Base-by-base conservation (phyloP, 202 grass and related monocot species). In the Setaria italica region DNA sequence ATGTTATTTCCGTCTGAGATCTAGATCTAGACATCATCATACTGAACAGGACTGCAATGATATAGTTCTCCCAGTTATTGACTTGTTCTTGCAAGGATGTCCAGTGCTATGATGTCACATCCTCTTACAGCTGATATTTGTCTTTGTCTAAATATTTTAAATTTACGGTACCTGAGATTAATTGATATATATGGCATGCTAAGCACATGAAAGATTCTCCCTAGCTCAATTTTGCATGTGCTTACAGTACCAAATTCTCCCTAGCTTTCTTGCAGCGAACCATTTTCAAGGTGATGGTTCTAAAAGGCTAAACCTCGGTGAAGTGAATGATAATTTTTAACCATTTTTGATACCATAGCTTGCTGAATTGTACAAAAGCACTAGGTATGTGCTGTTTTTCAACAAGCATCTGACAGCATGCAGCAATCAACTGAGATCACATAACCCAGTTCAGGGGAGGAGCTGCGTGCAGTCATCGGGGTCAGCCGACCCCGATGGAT, bases 291-390 rank as follows among this genome's bases (percentile, higher is more conserved):
- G 13, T 74, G 34, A 75, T 80, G 54, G 51, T 83, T 73, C 67
- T 32, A 57, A 17, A 72, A 65, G 69, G 67, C 15, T 6, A 67
- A 48, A 47, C 33, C 55, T 50, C 9, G 39, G 43, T 50, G 16
- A 68, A 76, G 34, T 68, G 20, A 58, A 60, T 0, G 2, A 45
- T 41, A 43, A 66, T 12, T 34, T 35, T 41, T 76, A 25, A 80
- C 48, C 6, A 19, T 3, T 60, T 72, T 50, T 49, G 53, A 3
- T 81, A 79, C 3, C 9, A 71, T 29, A 32, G 4, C 25, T 74
- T 20, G 14, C 53, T 80, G 60, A 75, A 70, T 69, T 70, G 33
- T 43, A 80, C 62, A 80, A 67, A 48, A 79, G 20, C 34, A 56
- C 4, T 29, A 21, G 67, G 16, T 43, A 54, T 33, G 25, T 41